Evolutionary conservation across 768 basidiomycete genomes (phyloP).

Genomic region (Suillus plorans): DNA sequence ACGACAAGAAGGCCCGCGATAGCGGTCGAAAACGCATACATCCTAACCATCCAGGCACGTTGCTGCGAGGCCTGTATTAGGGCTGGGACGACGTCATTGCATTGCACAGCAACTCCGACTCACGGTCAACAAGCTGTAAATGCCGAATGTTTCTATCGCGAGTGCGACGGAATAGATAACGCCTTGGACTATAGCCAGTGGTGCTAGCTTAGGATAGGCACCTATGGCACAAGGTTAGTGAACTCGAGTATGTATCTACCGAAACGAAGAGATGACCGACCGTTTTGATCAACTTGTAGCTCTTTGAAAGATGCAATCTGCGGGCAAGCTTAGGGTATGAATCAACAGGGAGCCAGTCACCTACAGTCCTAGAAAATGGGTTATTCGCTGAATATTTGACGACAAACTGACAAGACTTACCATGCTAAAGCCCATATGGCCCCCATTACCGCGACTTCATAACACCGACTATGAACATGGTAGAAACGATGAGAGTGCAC

Average conservation of each 20-base stretch:
- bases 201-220: constrained; percentile 44
- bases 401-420: constrained; percentile 41
- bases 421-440: constrained; percentile 62
- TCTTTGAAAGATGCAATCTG: constrained; percentile 66
- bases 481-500: constrained; percentile 4
- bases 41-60: constrained; percentile 50
- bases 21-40: constrained; percentile 54
- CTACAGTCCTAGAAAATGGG: constrained; percentile 21
- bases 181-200: constrained; percentile 60
- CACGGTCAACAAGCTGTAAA: constrained; percentile 51
- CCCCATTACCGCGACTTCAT: constrained; percentile 40
- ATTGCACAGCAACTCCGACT: constrained; percentile 22
- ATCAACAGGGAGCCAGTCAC: background rate
- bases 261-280: constrained; percentile 37
- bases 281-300: constrained; percentile 42
- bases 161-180: constrained; percentile 51
- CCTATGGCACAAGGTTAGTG: constrained; percentile 29
- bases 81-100: background rate
- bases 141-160: constrained; percentile 55
- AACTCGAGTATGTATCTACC: background rate
- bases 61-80: constrained; percentile 38
- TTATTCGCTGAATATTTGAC: background rate
- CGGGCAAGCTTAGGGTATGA: background rate
- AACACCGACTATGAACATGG: constrained; percentile 1
- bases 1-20: constrained; percentile 48